Evolutionary conservation across 78 protist genomes (phyloP).

Genomic region (Dictyostelium intermedium): DNA sequence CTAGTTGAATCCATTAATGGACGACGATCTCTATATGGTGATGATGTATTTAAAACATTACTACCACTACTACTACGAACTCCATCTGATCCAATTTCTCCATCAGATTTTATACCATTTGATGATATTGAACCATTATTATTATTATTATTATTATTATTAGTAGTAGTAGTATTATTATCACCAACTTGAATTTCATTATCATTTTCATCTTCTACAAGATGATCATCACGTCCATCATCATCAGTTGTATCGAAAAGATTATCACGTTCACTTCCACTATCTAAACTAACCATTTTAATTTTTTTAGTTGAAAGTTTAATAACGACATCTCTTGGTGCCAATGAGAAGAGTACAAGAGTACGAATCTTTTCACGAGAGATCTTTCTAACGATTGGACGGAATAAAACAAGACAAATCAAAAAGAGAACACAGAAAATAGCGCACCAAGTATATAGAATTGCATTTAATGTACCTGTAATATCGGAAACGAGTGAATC

Average conservation of each 20-base stretch:
- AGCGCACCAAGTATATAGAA: slow-evolving; percentile 19
- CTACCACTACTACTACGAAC: not conserved
- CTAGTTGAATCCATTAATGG: not conserved
- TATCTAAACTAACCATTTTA: slow-evolving; percentile 36
- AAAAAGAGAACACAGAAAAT: not conserved
- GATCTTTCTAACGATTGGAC: slow-evolving; percentile 45
- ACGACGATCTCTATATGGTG: not conserved
- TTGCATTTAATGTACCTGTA: not conserved
- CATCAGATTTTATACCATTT: not conserved
- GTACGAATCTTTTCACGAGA: slow-evolving; percentile 46
- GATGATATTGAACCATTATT: not conserved
- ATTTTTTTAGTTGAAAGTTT: slow-evolving; percentile 11
- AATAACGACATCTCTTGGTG: slow-evolving; percentile 44
- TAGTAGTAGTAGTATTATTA: too few species aligned
- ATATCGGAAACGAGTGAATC: not conserved
- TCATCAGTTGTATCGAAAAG: slow-evolving; percentile 2
- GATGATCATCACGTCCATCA: not conserved
- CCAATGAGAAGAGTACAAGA: slow-evolving; percentile 34
- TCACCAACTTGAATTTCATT: not conserved
- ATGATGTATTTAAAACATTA: not conserved
- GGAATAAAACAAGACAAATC: not conserved
- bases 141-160: too few species aligned
- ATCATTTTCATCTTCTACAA: not conserved
- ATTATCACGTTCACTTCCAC: slow-evolving; percentile 50
- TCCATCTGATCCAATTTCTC: not conserved